Evolutionary conservation across 2,329 filamentous ascomycete genomes (phyloP).

Genomic region (Claviceps arundinis): DNA sequence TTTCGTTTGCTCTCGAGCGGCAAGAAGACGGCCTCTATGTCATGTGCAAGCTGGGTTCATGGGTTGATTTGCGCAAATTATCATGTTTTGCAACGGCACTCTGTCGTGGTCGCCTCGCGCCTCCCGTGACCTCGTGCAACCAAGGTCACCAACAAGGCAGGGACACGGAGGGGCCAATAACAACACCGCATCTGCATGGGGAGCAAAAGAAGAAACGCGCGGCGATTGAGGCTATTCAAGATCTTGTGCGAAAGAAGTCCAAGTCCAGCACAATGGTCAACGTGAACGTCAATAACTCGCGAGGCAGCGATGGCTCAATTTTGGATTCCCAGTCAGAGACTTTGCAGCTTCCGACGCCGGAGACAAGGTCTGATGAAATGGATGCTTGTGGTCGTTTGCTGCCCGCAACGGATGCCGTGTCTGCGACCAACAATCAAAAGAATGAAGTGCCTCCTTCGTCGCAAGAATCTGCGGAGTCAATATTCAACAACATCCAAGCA

Average conservation of each 20-base stretch:
- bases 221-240: conserved; percentile 51
- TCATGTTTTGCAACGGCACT: conserved; percentile 31
- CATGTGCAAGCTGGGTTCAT: conserved; percentile 53
- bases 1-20: conserved; percentile 51
- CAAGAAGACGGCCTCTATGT: conserved; percentile 49
- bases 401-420: background rate
- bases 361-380: background rate
- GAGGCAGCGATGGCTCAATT: conserved; percentile 9
- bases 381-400: background rate
- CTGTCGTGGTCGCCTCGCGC: conserved; percentile 17
- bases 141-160: conserved; percentile 4
- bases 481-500: conserved; percentile 44
- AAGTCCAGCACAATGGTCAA: conserved; percentile 31
- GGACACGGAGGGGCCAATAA: conserved; percentile 16
- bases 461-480: conserved; percentile 33
- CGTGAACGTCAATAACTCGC: conserved; percentile 13
- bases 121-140: conserved; percentile 5
- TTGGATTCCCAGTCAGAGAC: background rate
- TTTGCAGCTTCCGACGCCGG: conserved; percentile 10
- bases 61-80: conserved; percentile 48
- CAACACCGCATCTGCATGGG: conserved; percentile 32
- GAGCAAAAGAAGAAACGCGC: conserved; percentile 41
- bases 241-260: conserved; percentile 40
- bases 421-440: background rate
- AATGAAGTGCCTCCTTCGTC: conserved; percentile 6